These are phyloP conservation scores for Scalesia atractyloides DNA, from an alignment of 129 eudicot species.

Conservation along the genomic window DNA sequence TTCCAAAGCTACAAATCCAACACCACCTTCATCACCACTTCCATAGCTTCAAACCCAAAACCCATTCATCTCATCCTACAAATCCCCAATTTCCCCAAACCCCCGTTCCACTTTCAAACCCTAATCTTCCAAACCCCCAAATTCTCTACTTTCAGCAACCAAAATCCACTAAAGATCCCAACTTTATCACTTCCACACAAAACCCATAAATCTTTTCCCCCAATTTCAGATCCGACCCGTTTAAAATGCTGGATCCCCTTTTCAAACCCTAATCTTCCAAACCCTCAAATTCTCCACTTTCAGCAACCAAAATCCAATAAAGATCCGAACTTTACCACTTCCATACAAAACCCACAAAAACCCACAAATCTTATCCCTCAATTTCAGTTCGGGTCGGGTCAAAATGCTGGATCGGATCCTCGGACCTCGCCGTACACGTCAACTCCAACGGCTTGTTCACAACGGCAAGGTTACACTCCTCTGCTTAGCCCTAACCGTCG, in stretches of 20 bases:
- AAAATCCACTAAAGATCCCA: neutral
- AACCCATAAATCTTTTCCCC: neutral
- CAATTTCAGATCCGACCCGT: conserved; percentile 20
- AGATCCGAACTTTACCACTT: neutral
- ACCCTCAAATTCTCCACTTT: neutral
- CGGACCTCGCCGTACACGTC: conserved; percentile 62
- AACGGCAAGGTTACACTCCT: conserved; percentile 70
- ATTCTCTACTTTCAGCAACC: too few relatives aligned
- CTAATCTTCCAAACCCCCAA: neutral
- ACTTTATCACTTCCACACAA: neutral
- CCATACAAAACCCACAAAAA: neutral
- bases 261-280: neutral
- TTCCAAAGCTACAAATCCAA: conserved; percentile 18
- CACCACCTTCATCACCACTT: conserved; percentile 15
- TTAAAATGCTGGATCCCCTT: conserved; percentile 47
- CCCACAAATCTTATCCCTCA: conserved; percentile 9
- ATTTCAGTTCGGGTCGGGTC: conserved; percentile 13
- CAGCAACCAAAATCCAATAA: neutral
- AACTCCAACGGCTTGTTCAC: conserved; percentile 49
- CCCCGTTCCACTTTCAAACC: conserved; percentile 3
- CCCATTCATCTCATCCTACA: neutral
- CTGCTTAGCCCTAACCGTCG: conserved; percentile 61
- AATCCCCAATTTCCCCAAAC: conserved; percentile 32
- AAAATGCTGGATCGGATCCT: conserved; percentile 57
- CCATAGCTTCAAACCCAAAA: conserved; percentile 27